phyloP scores from a whole-genome alignment of 2,329 filamentous ascomycete species.

The Penicillium sp. region DNA sequence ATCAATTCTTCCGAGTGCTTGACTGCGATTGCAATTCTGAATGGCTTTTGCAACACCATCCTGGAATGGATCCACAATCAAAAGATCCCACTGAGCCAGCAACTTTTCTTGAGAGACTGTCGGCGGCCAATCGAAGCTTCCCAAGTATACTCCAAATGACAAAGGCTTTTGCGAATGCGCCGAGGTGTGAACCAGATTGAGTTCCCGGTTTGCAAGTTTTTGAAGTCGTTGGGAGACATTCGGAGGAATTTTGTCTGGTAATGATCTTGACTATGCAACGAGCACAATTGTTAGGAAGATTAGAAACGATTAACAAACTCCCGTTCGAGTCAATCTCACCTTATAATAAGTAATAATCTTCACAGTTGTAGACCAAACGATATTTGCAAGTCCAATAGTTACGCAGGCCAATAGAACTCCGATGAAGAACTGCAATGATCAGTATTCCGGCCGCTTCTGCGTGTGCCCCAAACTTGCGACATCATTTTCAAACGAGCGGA shows the following conservation, averaged over 20 bases:
- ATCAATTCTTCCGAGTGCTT: slow-evolving; percentile 38
- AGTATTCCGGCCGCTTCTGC: slow-evolving; percentile 8
- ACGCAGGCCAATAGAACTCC: slow-evolving; percentile 35
- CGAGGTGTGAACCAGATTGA: slow-evolving; percentile 22
- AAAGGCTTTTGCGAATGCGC: slow-evolving; percentile 27
- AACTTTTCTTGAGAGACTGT: slow-evolving; percentile 36
- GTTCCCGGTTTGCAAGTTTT: slow-evolving; percentile 23
- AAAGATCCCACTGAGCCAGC: slow-evolving; percentile 47
- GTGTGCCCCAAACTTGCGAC: background rate
- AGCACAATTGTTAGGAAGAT: background rate
- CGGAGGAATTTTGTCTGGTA: slow-evolving; percentile 26
- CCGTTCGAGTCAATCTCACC: slow-evolving; percentile 21
- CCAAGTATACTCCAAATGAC: slow-evolving; percentile 49
- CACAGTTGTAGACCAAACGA: slow-evolving; percentile 29
- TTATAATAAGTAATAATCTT: slow-evolving; percentile 30
- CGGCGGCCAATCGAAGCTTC: slow-evolving; percentile 37
- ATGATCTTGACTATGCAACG: slow-evolving; percentile 25
- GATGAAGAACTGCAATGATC: slow-evolving; percentile 35
- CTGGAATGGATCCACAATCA: slow-evolving; percentile 47
- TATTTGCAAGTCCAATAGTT: slow-evolving; percentile 29
- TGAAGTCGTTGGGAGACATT: slow-evolving; percentile 26
- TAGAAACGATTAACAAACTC: background rate
- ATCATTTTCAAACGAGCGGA: background rate
- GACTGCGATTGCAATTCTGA: slow-evolving; percentile 17
- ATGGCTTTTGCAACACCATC: slow-evolving; percentile 39